Percentiles rank a stretch among this genome's conserved stretches.
Evolutionary conservation across 2,329 filamentous ascomycete genomes (phyloP).

Genomic region (Cladosporium sp.): DNA sequence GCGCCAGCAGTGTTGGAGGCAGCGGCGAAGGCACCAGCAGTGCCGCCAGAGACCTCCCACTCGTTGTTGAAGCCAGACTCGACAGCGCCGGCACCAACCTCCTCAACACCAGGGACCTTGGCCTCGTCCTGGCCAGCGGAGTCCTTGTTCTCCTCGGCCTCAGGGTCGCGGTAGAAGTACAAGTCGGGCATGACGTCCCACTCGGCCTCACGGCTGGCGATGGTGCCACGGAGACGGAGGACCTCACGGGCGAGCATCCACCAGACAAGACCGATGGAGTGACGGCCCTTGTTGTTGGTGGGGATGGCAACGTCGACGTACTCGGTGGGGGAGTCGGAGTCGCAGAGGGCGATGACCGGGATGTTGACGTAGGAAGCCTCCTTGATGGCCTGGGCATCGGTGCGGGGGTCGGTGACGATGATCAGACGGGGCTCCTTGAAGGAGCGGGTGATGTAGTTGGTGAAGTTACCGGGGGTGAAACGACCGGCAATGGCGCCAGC

Average conservation of each 20-base stretch:
- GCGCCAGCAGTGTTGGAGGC: slow-evolving; percentile 53
- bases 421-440: slow-evolving; percentile 99
- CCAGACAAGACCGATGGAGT: slow-evolving; percentile 98
- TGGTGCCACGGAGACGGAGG: slow-evolving; percentile 95
- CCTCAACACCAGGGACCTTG: slow-evolving; percentile 80
- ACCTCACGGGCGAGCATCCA: slow-evolving; percentile 99
- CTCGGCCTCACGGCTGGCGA: slow-evolving; percentile 90
- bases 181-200: slow-evolving; percentile 99
- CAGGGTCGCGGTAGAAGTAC: slow-evolving; percentile 99
- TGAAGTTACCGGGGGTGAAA: slow-evolving; percentile 99
- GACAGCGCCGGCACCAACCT: slow-evolving; percentile 73
- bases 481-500: slow-evolving; percentile 97
- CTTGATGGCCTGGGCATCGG: slow-evolving; percentile 99
- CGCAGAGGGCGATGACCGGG: slow-evolving; percentile 97
- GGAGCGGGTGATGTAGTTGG: slow-evolving; percentile 99
- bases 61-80: slow-evolving; percentile 77
- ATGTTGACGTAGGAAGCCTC: slow-evolving; percentile 99
- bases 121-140: slow-evolving; percentile 72
- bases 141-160: slow-evolving; percentile 99
- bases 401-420: slow-evolving; percentile 98
- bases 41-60: slow-evolving; percentile 74
- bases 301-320: slow-evolving; percentile 99
- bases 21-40: slow-evolving; percentile 64
- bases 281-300: slow-evolving; percentile 99
- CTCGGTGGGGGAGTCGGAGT: slow-evolving; percentile 99